Conservation (phyloP, 208 protist genomes). For the Acanthamoeba triangularis region DNA sequence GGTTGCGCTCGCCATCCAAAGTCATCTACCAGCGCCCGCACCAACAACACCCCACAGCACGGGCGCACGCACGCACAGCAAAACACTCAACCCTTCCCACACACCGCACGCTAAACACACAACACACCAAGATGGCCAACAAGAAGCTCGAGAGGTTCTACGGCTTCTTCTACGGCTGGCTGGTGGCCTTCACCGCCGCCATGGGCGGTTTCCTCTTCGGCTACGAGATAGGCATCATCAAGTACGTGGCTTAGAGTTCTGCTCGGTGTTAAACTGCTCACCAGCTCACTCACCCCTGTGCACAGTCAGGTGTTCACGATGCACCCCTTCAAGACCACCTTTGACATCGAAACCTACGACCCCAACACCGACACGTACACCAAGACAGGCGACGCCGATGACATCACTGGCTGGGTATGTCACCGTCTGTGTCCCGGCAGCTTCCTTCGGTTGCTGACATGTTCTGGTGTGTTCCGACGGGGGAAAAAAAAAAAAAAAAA, state of each 20-base stretch:
- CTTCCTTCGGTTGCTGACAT: no score
- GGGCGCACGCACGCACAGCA: no score
- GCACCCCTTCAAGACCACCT: constrained; percentile 16
- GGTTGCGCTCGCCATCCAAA: not conserved
- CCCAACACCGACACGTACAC: not conserved
- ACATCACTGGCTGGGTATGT: not conserved
- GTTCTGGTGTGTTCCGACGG: no score
- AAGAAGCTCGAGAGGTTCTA: not conserved
- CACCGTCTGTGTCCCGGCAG: no score
- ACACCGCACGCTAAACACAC: not conserved
- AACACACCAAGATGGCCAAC: not conserved
- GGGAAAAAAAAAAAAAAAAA: no score
- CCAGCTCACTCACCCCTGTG: not conserved
- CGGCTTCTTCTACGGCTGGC: constrained; percentile 64
- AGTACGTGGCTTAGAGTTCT: not conserved
- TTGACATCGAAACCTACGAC: not conserved
- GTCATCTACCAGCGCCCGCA: not conserved
- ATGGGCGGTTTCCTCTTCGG: constrained; percentile 58
- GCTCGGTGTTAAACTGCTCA: not conserved
- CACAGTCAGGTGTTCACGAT: constrained; percentile 38
- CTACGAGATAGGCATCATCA: constrained; percentile 63
- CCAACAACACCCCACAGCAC: not conserved
- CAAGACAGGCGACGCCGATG: not conserved
- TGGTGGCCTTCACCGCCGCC: constrained; percentile 49
- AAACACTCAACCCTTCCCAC: not conserved